Percentiles rank a stretch among this genome's conserved stretches.
phyloP scores from a whole-genome alignment of 805 yeast genomes.

The Schwanniomyces vanrijiae region DNA sequence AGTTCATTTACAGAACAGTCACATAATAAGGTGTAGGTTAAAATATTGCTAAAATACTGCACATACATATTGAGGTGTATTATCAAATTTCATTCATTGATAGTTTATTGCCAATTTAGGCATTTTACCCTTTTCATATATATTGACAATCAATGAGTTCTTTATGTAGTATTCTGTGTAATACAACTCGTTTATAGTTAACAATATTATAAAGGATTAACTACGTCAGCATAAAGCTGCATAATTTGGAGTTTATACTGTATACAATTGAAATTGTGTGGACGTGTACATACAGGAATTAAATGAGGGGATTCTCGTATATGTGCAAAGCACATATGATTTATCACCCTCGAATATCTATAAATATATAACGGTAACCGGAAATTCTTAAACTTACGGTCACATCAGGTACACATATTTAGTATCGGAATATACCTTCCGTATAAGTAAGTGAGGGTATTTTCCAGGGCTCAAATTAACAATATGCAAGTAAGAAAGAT shows the following conservation, averaged over 20 bases:
- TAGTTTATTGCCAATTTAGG: not conserved
- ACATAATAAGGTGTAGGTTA: not conserved
- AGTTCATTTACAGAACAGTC: not conserved
- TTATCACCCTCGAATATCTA: not conserved
- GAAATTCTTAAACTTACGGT: not conserved
- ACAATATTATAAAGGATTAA: not conserved
- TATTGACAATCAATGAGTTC: not conserved
- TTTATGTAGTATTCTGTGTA: not conserved
- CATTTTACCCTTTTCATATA: not conserved
- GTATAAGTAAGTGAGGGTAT: not conserved
- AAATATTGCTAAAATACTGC: not conserved
- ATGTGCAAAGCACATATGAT: not conserved
- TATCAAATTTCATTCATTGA: not conserved
- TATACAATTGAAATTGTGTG: not conserved
- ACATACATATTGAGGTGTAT: not conserved
- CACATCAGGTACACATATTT: not conserved
- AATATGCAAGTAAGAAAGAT: not conserved
- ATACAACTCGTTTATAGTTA: not conserved
- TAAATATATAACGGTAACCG: no score
- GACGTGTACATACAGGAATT: not conserved
- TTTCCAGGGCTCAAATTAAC: not conserved
- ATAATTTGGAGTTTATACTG: not conserved
- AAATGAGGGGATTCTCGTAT: not conserved
- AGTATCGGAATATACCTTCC: not conserved
- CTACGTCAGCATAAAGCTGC: not conserved